A percentile compares a stretch with the other conserved stretches of the same genome.
Conservation (phyloP, 176 grass and related monocot genomes). For the maize (Zea mays) region DNA sequence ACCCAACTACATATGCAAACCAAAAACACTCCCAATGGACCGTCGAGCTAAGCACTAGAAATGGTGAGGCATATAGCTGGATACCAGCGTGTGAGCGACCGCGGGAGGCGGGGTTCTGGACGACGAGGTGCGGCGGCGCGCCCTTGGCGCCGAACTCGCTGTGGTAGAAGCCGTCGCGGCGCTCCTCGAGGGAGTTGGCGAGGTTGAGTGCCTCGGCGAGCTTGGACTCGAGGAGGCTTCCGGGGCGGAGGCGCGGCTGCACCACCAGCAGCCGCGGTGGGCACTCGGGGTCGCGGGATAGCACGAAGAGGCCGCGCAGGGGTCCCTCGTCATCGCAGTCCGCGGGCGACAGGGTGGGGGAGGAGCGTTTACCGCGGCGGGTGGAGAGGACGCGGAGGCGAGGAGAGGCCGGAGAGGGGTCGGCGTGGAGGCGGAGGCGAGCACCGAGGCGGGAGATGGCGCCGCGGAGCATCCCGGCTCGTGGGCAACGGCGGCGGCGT, state of each 20-base stretch:
- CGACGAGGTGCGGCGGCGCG: slow-evolving; percentile 65
- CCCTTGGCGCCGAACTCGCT: slow-evolving; percentile 44
- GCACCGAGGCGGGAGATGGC: slow-evolving; percentile 36
- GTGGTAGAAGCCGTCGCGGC: slow-evolving; percentile 74
- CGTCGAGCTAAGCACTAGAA: slow-evolving; percentile 11
- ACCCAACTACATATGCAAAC: not conserved
- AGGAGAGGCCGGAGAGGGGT: slow-evolving; percentile 17
- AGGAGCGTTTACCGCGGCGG: slow-evolving; percentile 46
- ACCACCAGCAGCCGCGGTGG: slow-evolving; percentile 79
- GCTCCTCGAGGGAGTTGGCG: slow-evolving; percentile 88
- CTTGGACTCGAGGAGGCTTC: slow-evolving; percentile 67
- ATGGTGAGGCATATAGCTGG: slow-evolving; percentile 7
- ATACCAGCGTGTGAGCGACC: slow-evolving; percentile 61
- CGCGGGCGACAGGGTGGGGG: slow-evolving; percentile 33
- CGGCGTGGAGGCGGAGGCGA: slow-evolving; percentile 12
- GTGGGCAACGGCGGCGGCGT: slow-evolving; percentile 1
- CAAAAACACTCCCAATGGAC: slow-evolving; percentile 11
- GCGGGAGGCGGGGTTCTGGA: slow-evolving; percentile 81
- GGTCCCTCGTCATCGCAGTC: slow-evolving; percentile 47
- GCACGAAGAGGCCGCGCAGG: slow-evolving; percentile 53
- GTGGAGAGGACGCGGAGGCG: slow-evolving; percentile 41
- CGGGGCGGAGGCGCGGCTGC: slow-evolving; percentile 84
- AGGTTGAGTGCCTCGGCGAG: slow-evolving; percentile 90
- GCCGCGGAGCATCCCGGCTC: slow-evolving; percentile 50
- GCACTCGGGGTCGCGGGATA: slow-evolving; percentile 50